Evolutionary conservation across 1,284 basidiomycete genomes (phyloP), one percentile per base, ranked within the genome.

Genomic region (Cutaneotrichosporon daszewskae): DNA sequence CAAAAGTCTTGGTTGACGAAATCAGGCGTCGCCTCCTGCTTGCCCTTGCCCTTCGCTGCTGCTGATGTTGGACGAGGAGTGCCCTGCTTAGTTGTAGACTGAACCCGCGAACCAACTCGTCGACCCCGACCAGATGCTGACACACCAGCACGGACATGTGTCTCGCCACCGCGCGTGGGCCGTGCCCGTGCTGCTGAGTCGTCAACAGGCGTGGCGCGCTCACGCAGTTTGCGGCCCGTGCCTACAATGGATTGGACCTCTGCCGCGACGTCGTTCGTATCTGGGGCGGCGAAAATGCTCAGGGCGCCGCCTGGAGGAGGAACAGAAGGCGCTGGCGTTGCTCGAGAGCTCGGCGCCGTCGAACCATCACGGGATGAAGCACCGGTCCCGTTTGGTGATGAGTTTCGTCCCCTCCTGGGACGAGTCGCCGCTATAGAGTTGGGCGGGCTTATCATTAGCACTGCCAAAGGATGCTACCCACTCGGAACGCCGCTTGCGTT

Each of bases 1-100:
- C 92, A 97, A 62, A 87, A 88, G 68, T 97, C 92, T 66, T 96
- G 84, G 70, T 97, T 97, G 43, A 65, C 59, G 36, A 59, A 51
- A 18, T 61, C 55, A n/a, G n/a, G n/a, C 5, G 22, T 28, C 2
- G 41, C 44, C 13, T 58, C 57, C 4, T 43, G 48, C 39, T 57
- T 59, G 23, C 57, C 54, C 43, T 64, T 62, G 19, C 55, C 55
- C 49, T 62, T 62, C 42, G 17, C 19, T 17, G 18, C 28, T 11
- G 38, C 19, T 47, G n/a, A 62, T 53, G 14, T 48, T 51, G 14
- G 50, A 45, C 34, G 45, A n/a, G n/a, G n/a, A n/a, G n/a, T n/a
- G 52, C 32, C 46, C 48, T n/a, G n/a, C n/a, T n/a, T n/a, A n/a
- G n/a, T n/a, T n/a, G 14, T 31, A 7, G 13, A 22, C 18, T 16